Conservation (phyloP, 768 basidiomycete genomes). For the Naganishia onofrii region DNA sequence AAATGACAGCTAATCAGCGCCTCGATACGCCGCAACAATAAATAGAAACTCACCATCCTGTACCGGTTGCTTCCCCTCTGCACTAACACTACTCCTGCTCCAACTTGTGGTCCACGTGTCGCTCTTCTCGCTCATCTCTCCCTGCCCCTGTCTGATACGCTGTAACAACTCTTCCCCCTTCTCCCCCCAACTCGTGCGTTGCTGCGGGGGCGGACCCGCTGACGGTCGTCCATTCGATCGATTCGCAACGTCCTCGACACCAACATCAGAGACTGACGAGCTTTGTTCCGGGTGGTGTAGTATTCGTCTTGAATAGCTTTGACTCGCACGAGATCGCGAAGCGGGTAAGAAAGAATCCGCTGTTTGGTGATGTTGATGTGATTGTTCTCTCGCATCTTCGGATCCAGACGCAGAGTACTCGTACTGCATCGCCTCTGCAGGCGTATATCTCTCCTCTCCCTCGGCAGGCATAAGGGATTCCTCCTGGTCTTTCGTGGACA, state of each 20-base stretch:
- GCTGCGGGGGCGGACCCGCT: not conserved
- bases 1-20: not conserved
- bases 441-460: not conserved
- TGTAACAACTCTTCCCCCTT: slow-evolving; percentile 47
- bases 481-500: not conserved
- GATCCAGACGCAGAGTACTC: slow-evolving; percentile 19
- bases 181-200: slow-evolving; percentile 47
- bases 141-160: slow-evolving; percentile 39
- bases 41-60: not conserved
- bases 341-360: slow-evolving; percentile 10
- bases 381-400: slow-evolving; percentile 17
- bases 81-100: slow-evolving; percentile 31
- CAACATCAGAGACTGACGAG: slow-evolving; percentile 24
- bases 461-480: not conserved
- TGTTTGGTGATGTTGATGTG: not conserved
- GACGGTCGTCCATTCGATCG: not conserved
- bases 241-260: not conserved
- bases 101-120: slow-evolving; percentile 34
- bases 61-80: slow-evolving; percentile 18
- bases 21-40: not conserved
- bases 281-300: not conserved
- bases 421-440: not conserved
- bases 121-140: slow-evolving; percentile 35
- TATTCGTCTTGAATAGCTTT: not conserved
- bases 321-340: slow-evolving; percentile 26